Percentiles rank a stretch among this genome's conserved stretches.
Conservation (phyloP, 2,329 filamentous ascomycete species). For the Cladosporium halotolerans region DNA sequence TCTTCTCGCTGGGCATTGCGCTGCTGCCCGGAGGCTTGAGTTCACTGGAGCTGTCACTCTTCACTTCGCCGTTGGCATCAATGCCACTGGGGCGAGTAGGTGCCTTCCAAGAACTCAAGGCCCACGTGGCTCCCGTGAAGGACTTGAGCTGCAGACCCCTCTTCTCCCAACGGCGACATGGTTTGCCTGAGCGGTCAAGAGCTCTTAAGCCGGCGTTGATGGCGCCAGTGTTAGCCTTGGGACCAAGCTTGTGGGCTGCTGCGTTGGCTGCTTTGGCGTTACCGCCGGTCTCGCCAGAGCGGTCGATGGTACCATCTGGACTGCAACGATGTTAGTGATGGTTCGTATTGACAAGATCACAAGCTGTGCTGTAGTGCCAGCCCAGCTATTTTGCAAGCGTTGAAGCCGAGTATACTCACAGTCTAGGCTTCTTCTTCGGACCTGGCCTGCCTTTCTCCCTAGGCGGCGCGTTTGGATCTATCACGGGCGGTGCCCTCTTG, state of each 20-base stretch:
- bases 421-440: slow-evolving; percentile 89
- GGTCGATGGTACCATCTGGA: slow-evolving; percentile 46
- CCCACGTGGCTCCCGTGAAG: slow-evolving; percentile 83
- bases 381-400: neutral
- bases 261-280: slow-evolving; percentile 19
- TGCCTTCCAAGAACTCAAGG: slow-evolving; percentile 74
- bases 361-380: neutral
- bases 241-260: slow-evolving; percentile 74
- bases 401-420: slow-evolving; percentile 57
- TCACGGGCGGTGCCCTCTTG: slow-evolving; percentile 31
- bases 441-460: slow-evolving; percentile 66
- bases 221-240: slow-evolving; percentile 92
- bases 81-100: slow-evolving; percentile 48
- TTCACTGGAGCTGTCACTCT: slow-evolving; percentile 52
- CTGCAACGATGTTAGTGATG: slow-evolving; percentile 31
- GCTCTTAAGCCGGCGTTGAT: slow-evolving; percentile 96
- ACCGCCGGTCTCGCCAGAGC: slow-evolving; percentile 32
- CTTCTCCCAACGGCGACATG: slow-evolving; percentile 85
- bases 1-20: slow-evolving; percentile 55
- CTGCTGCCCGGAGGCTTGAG: slow-evolving; percentile 52
- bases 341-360: neutral
- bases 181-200: slow-evolving; percentile 84
- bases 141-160: slow-evolving; percentile 80
- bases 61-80: slow-evolving; percentile 57
- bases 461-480: slow-evolving; percentile 42